These are phyloP conservation scores for Pythium scleroteichum DNA, from an alignment of 352 stramenopile species.

Conservation along the genomic window DNA sequence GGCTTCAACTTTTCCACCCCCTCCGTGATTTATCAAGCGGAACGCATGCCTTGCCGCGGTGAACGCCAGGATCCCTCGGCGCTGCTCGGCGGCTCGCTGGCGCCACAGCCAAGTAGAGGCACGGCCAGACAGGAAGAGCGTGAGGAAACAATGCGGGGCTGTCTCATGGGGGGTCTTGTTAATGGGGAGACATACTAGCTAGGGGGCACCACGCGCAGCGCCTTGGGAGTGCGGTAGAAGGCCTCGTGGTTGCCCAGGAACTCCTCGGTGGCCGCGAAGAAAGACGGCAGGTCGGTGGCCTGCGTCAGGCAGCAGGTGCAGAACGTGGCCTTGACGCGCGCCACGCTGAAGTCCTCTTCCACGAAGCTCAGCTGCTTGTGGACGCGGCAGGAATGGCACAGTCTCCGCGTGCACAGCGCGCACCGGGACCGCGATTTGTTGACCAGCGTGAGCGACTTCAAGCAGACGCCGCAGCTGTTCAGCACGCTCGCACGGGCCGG, in stretches of 20 bases:
- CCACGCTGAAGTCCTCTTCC: neutral
- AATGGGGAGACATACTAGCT: neutral
- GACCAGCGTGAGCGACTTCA: conserved; percentile 12
- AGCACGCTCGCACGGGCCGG: conserved; percentile 1
- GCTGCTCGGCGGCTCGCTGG: no score
- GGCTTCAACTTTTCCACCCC: no score
- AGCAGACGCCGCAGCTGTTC: conserved; percentile 6
- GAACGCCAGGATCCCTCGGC: neutral
- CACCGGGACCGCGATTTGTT: conserved; percentile 19
- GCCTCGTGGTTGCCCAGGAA: neutral
- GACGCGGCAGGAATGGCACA: conserved; percentile 14
- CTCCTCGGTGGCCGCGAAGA: conserved; percentile 3
- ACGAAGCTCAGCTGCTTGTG: conserved; percentile 15
- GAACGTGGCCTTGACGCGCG: conserved; percentile 7
- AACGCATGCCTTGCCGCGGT: no score
- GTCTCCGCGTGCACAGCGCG: conserved; percentile 9
- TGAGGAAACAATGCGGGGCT: no score
- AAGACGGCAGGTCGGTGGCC: conserved; percentile 3
- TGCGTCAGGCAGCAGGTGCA: conserved; percentile 12
- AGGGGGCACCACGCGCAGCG: neutral
- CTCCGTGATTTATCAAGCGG: no score
- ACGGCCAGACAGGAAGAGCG: no score
- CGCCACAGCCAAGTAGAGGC: no score
- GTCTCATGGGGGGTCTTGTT: neutral
- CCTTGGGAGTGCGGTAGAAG: conserved; percentile 2